Evolutionary conservation across 2,329 filamentous ascomycete species (phyloP), one percentile per base, ranked within the genome.

Genomic region (Hyphodiscus sp.): DNA sequence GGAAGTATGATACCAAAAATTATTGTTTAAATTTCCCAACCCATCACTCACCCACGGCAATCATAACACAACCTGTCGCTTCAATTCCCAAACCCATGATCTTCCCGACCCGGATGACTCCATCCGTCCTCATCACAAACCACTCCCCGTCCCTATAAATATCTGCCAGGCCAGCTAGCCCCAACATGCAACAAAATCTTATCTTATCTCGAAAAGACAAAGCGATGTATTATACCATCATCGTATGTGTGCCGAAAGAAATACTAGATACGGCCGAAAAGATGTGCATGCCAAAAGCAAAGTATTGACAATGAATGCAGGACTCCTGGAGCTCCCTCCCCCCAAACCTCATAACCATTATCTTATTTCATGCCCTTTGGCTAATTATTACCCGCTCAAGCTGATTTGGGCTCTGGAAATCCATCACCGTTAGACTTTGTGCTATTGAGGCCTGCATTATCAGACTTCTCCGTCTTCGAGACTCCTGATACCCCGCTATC

Each of bases 401-500:
- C 42, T 44, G 15, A 49, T 50, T 2, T 54, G 47, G 15, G 30
- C 10, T 13, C 50, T 47, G 20, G 13, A 10, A 38, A 4, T 38
- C 4, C 33, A 15, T 13, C 33, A n/a, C 33, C 33, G 13, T 15
- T 38, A 38, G 11, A 38, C 11, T 13, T 5, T n/a, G 33, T 4
- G 16, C 33, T 10, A n/a, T 38, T 38, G 16, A 38, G 33, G 4
- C 33, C 33, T 38, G 33, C 33, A 10, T n/a, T 38, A 4, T 38
- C 33, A 10, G 33, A 38, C 2, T 55, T 53, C 50, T 65, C 63
- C 15, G 53, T 51, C 45, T 63, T 67, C 19, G 63, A 64, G 41
- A 67, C 60, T 10, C 65, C 66, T 45, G 65, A 67, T 9, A 68
- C 62, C 15, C 64, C 67, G 52, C 64, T 68, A 38, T 68, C 66